phyloP scores from a whole-genome alignment of 257 asterid genomes.

The Fraxinus americana region DNA sequence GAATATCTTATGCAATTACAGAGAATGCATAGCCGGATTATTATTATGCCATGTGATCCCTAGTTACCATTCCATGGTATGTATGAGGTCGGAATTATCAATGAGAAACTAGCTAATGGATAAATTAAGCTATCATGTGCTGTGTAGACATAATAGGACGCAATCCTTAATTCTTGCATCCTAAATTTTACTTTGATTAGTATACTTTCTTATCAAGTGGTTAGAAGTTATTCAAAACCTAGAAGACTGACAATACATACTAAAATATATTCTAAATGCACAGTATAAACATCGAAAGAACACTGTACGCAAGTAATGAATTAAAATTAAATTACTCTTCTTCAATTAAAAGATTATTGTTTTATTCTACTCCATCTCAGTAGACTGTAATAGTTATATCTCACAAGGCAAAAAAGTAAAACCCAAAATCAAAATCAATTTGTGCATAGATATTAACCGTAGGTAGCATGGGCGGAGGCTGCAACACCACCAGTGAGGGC shows the following conservation, averaged over 20 bases:
- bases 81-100: not conserved
- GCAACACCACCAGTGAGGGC: conserved; percentile 66
- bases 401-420: not conserved
- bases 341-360: not conserved
- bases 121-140: not conserved
- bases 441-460: conserved; percentile 45
- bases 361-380: conserved; percentile 6
- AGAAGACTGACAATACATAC: not conserved
- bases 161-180: not conserved
- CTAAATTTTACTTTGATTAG: not conserved
- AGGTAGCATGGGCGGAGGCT: conserved; percentile 69
- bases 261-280: not conserved
- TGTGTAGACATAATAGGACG: not conserved
- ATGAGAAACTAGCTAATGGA: not conserved
- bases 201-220: not conserved
- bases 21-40: not conserved
- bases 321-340: not conserved
- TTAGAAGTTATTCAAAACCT: not conserved
- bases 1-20: not conserved
- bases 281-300: not conserved
- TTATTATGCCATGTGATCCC: not conserved
- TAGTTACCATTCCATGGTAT: not conserved
- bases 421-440: not conserved
- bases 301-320: not conserved
- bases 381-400: not conserved